Evolutionary conservation across 2,329 filamentous ascomycete species (phyloP).

Genomic region (Massarina eburnea): DNA sequence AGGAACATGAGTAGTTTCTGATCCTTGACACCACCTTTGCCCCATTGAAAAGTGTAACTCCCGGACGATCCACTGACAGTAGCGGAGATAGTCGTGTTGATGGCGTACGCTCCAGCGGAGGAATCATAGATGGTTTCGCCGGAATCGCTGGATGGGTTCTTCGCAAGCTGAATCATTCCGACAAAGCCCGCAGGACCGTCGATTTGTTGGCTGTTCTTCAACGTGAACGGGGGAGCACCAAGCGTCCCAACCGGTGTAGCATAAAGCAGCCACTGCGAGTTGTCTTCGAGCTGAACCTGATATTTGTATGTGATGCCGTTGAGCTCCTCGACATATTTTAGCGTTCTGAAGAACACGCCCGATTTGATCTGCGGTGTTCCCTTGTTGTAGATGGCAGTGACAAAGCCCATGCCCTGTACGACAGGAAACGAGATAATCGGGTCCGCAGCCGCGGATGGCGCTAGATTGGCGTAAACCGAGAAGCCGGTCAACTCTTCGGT

Average conservation of each 20-base stretch:
- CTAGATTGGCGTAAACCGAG: conserved; percentile 69
- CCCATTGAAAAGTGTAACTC: conserved; percentile 73
- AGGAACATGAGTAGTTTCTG: conserved; percentile 80
- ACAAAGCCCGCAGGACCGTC: conserved; percentile 68
- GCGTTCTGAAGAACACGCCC: conserved; percentile 71
- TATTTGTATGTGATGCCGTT: conserved; percentile 71
- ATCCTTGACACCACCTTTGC: conserved; percentile 63
- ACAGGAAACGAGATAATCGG: conserved; percentile 75
- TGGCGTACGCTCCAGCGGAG: conserved; percentile 75
- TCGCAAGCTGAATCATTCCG: conserved; percentile 81
- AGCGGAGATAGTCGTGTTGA: conserved; percentile 57
- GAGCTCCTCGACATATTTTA: conserved; percentile 46
- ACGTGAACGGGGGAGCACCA: conserved; percentile 66
- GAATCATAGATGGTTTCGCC: conserved; percentile 71
- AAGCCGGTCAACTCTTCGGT: conserved; percentile 57
- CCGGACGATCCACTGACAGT: conserved; percentile 52
- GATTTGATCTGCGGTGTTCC: conserved; percentile 73
- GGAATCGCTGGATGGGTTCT: conserved; percentile 61
- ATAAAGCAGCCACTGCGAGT: conserved; percentile 75
- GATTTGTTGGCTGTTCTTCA: conserved; percentile 67
- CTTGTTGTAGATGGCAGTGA: conserved; percentile 75
- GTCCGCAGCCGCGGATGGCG: conserved; percentile 53
- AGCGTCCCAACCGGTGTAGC: conserved; percentile 59
- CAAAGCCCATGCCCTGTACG: conserved; percentile 86
- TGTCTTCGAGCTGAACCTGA: conserved; percentile 71